Percentiles rank a stretch among this genome's conserved stretches.
These are phyloP conservation scores for Plasmodium relictum DNA, from an alignment of 169 alveolate species.

Conservation along the genomic window DNA sequence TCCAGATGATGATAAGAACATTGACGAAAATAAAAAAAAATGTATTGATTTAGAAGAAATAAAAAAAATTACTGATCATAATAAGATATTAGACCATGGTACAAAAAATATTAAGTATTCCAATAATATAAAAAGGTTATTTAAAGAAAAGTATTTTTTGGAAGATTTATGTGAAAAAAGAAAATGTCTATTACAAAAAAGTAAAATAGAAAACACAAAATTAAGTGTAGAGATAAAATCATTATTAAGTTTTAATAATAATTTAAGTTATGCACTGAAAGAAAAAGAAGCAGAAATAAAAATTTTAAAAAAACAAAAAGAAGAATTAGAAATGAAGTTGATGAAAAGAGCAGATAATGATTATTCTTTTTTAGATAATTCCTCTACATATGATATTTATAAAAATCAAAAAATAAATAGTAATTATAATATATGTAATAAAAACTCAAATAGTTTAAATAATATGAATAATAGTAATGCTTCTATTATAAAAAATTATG, in stretches of 20 bases:
- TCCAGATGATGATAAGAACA: slow-evolving; percentile 8
- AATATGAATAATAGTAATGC: slow-evolving; percentile 4
- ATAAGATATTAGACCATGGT: slow-evolving; percentile 14
- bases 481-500: slow-evolving; percentile 34
- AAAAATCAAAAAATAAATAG: background rate
- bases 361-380: slow-evolving; percentile 20
- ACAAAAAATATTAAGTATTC: slow-evolving; percentile 13
- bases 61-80: slow-evolving; percentile 34
- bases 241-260: slow-evolving; percentile 61
- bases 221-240: slow-evolving; percentile 65
- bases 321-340: slow-evolving; percentile 56
- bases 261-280: slow-evolving; percentile 61
- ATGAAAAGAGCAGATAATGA: slow-evolving; percentile 41
- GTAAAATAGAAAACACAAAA: slow-evolving; percentile 65
- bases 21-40: slow-evolving; percentile 10
- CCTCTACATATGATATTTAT: background rate
- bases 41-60: slow-evolving; percentile 5
- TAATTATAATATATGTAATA: background rate
- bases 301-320: slow-evolving; percentile 64
- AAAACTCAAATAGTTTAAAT: background rate
- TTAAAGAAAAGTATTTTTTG: slow-evolving; percentile 34
- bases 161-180: slow-evolving; percentile 77
- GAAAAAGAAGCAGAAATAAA: slow-evolving; percentile 76
- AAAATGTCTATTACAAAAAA: slow-evolving; percentile 41
- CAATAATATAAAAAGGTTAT: slow-evolving; percentile 40